Evolutionary conservation across 257 asterid species (phyloP).

Genomic region (Solanum pennellii): DNA sequence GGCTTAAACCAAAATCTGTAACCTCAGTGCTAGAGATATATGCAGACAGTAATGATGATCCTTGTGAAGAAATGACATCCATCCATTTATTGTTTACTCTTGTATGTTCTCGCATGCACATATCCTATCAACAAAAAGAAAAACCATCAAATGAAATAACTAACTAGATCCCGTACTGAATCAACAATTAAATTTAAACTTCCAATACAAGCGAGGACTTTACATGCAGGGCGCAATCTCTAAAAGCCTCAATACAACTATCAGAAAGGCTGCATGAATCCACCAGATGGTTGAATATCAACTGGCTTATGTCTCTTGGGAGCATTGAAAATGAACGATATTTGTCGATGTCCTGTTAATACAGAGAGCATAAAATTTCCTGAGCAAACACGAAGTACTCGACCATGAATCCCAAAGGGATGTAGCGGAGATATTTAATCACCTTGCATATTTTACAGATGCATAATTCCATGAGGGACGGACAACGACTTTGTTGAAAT

Average conservation of each 20-base stretch:
- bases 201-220: background rate
- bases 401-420: background rate
- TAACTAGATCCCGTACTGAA: background rate
- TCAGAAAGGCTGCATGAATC: slow-evolving; percentile 47
- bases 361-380: background rate
- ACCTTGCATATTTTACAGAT: slow-evolving; percentile 63
- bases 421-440: slow-evolving; percentile 3
- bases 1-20: slow-evolving; percentile 55
- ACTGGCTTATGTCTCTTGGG: slow-evolving; percentile 88
- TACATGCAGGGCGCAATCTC: slow-evolving; percentile 96
- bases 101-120: slow-evolving; percentile 64
- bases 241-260: slow-evolving; percentile 57
- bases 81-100: slow-evolving; percentile 68
- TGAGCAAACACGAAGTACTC: background rate
- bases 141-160: background rate
- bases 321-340: slow-evolving; percentile 53
- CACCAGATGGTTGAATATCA: slow-evolving; percentile 74
- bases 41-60: slow-evolving; percentile 61
- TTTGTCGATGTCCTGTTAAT: slow-evolving; percentile 50
- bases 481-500: slow-evolving; percentile 37
- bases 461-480: slow-evolving; percentile 78
- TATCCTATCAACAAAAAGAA: slow-evolving; percentile 41
- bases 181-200: background rate
- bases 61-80: slow-evolving; percentile 79
- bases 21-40: slow-evolving; percentile 76